Evolutionary conservation across 2,329 filamentous ascomycete genomes (phyloP).

Genomic region (Phialophora macrospora): DNA sequence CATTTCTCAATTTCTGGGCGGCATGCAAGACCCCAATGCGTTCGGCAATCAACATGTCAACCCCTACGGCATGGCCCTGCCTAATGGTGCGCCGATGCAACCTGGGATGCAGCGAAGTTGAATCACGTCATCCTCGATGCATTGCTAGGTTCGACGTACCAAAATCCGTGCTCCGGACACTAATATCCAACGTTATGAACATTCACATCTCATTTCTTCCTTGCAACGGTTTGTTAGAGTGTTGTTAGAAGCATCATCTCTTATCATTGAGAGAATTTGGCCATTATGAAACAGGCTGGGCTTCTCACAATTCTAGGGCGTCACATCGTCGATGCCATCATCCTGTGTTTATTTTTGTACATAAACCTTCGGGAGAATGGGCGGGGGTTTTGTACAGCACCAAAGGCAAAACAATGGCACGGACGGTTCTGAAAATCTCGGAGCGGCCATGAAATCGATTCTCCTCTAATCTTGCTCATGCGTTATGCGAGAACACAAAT

Average conservation of each 20-base stretch:
- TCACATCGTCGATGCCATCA: slow-evolving; percentile 9
- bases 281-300: slow-evolving; percentile 30
- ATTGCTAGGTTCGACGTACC: not conserved
- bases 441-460: slow-evolving; percentile 22
- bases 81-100: slow-evolving; percentile 40
- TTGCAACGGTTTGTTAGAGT: slow-evolving; percentile 1
- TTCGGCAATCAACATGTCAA: slow-evolving; percentile 46
- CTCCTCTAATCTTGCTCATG: slow-evolving; percentile 21
- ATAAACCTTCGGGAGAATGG: slow-evolving; percentile 26
- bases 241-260: slow-evolving; percentile 10
- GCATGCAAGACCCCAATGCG: slow-evolving; percentile 44
- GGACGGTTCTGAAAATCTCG: slow-evolving; percentile 15
- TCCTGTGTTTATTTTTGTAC: slow-evolving; percentile 30
- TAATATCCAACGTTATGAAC: slow-evolving; percentile 26
- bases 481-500: slow-evolving; percentile 32
- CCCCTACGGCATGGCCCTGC: slow-evolving; percentile 52
- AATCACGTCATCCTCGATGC: slow-evolving; percentile 5
- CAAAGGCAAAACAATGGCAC: slow-evolving; percentile 27
- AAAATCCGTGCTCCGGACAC: slow-evolving; percentile 2
- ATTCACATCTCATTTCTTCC: slow-evolving; percentile 19
- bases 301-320: slow-evolving; percentile 17
- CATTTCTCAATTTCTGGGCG: slow-evolving; percentile 50
- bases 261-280: slow-evolving; percentile 8
- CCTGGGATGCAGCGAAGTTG: slow-evolving; percentile 39
- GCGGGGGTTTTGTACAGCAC: slow-evolving; percentile 34